phyloP scores from a whole-genome alignment of 345 rosid species.

The Reutealis trisperma region DNA sequence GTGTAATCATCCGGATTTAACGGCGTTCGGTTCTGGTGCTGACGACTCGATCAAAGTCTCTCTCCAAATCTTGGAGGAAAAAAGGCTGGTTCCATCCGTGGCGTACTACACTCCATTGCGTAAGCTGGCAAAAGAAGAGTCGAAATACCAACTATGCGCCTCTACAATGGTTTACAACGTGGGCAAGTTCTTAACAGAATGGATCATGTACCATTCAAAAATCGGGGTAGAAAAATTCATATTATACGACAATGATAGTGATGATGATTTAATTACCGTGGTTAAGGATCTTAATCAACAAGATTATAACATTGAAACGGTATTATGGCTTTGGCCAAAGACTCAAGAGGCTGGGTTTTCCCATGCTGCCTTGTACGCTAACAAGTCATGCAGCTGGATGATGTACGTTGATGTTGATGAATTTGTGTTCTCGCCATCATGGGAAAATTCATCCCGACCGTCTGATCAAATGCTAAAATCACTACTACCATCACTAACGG shows the following conservation, averaged over 20 bases:
- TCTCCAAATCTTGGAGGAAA: slow-evolving; percentile 43
- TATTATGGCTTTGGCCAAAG: slow-evolving; percentile 83
- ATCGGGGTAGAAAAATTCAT: slow-evolving; percentile 76
- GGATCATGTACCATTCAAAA: slow-evolving; percentile 72
- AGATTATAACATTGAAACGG: slow-evolving; percentile 47
- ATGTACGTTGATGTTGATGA: slow-evolving; percentile 82
- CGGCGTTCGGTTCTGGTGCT: slow-evolving; percentile 18
- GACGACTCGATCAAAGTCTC: slow-evolving; percentile 34
- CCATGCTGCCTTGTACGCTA: slow-evolving; percentile 55
- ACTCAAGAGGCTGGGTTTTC: slow-evolving; percentile 94
- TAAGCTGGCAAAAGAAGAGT: slow-evolving; percentile 7
- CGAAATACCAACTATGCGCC: slow-evolving; percentile 55
- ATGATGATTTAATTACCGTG: slow-evolving; percentile 47
- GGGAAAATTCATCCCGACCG: slow-evolving; percentile 46
- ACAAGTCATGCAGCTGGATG: slow-evolving; percentile 71
- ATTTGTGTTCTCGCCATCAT: slow-evolving; percentile 63
- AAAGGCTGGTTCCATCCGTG: slow-evolving; percentile 53
- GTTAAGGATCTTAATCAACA: slow-evolving; percentile 46
- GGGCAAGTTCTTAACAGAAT: slow-evolving; percentile 68
- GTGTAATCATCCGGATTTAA: slow-evolving; percentile 55
- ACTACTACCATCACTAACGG: slow-evolving; percentile 28
- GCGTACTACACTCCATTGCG: slow-evolving; percentile 57
- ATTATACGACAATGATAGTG: slow-evolving; percentile 77
- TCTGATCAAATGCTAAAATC: slow-evolving; percentile 45
- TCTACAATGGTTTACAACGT: slow-evolving; percentile 81